These are phyloP conservation scores for Dioscorea alata DNA, from an alignment of 106 monocot species.

Conservation along the genomic window DNA sequence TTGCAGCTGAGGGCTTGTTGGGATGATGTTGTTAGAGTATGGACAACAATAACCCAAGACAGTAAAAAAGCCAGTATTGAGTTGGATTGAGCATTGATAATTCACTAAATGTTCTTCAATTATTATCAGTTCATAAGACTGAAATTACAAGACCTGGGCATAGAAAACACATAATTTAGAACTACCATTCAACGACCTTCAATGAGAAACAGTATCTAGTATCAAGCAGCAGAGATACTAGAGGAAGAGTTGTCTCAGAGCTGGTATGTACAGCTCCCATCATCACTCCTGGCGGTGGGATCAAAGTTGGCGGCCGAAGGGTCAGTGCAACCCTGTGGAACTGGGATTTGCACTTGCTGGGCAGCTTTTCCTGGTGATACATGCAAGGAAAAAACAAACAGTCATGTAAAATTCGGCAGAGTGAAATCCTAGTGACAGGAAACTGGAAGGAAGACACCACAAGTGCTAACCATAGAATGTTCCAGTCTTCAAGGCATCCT, in stretches of 20 bases:
- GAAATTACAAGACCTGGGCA: too few species aligned
- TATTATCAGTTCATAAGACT: too few species aligned
- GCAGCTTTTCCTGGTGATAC: slow-evolving; percentile 53
- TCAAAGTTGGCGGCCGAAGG: slow-evolving; percentile 44
- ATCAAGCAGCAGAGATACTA: too few species aligned
- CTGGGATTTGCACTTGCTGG: slow-evolving; percentile 51
- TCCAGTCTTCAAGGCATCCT: slow-evolving; percentile 66
- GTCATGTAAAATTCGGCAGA: neutral
- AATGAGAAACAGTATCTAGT: too few species aligned
- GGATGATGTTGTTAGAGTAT: slow-evolving; percentile 25
- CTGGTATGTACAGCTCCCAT: slow-evolving; percentile 58
- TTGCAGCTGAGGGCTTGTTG: slow-evolving; percentile 37
- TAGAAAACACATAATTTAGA: too few species aligned
- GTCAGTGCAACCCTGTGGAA: slow-evolving; percentile 68
- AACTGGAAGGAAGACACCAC: neutral
- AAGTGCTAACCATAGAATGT: slow-evolving; percentile 65
- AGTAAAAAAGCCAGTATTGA: slow-evolving; percentile 39
- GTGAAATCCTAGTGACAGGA: neutral
- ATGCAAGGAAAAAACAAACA: neutral
- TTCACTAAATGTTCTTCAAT: too few species aligned
- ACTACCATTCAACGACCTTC: too few species aligned
- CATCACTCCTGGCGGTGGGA: slow-evolving; percentile 74
- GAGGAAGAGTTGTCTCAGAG: neutral
- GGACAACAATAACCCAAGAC: slow-evolving; percentile 22
- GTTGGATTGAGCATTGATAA: slow-evolving; percentile 22